Percentiles rank a stretch among this genome's conserved stretches.
phyloP scores from a whole-genome alignment of 164 flowering plant genomes.

The Tetracentron sinense region DNA sequence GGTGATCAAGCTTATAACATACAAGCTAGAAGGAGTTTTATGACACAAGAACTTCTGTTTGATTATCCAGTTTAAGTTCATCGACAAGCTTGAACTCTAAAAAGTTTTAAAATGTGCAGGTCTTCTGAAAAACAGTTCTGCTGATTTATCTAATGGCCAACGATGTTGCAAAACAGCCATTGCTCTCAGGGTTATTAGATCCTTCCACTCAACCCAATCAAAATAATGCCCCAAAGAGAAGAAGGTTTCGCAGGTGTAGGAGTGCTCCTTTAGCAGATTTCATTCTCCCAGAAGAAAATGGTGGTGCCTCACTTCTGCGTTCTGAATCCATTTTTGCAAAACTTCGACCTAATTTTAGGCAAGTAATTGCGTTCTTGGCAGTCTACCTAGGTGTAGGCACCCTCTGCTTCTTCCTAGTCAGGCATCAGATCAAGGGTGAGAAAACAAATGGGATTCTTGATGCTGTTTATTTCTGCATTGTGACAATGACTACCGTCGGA shows the following conservation, averaged over 20 bases:
- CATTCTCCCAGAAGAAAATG: constrained; percentile 10
- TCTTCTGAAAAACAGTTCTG: background rate
- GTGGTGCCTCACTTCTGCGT: constrained; percentile 16
- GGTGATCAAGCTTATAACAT: no score
- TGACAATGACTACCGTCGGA: constrained; percentile 93
- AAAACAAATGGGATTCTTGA: constrained; percentile 71
- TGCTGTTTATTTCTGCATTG: constrained; percentile 73
- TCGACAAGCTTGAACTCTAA: no score
- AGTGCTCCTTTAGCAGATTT: constrained; percentile 45
- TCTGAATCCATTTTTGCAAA: constrained; percentile 26
- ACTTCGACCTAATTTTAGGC: constrained; percentile 42
- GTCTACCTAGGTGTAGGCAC: constrained; percentile 57
- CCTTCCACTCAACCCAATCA: constrained; percentile 16
- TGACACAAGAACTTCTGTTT: no score
- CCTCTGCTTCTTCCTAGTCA: constrained; percentile 46
- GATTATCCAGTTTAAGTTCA: no score
- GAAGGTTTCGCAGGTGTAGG: constrained; percentile 37
- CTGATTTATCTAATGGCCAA: constrained; percentile 24
- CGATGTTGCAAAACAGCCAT: constrained; percentile 28
- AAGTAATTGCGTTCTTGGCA: constrained; percentile 34
- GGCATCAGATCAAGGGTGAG: constrained; percentile 55
- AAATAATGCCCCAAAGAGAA: constrained; percentile 22
- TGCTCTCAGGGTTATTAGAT: constrained; percentile 27
- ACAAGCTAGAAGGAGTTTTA: no score
- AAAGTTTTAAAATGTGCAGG: no score